Evolutionary conservation across 768 basidiomycete species (phyloP), one percentile per base, ranked within the genome.

Genomic region (Scleroderma bovista): DNA sequence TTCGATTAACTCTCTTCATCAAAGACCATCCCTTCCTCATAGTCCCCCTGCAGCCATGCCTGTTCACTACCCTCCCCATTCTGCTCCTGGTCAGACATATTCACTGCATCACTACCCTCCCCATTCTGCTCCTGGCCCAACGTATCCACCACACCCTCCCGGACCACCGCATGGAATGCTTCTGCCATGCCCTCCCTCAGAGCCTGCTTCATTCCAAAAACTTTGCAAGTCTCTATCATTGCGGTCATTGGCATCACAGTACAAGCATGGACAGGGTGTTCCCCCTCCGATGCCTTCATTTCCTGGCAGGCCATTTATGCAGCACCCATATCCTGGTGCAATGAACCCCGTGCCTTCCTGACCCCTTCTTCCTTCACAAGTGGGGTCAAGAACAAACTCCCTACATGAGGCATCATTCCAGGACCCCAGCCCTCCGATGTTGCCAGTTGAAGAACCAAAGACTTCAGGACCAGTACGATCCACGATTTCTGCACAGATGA

Each of bases 401-500:
- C 69, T 77, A 60, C 69, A 68, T 12, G 75, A 76, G 32, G 69
- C 74, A 16, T 79, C 80, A 0, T 78, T 80, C 53, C 75, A 77
- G 42, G 84, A 84, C 49, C 82, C 84, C 29, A 91, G 88, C 61
- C 94, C 95, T 33, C 93, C 94, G 0, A 74, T 80, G 36, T 93
- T 91, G 7, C 95, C 93, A 2, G 73, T 79, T 3, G 74, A 79
- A 52, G 79, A 85, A 57, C 70, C 71, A 2, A 70, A 70, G 24
- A 63, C 75, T 8, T 63, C 69, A 3, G 91, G 86, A 3, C 90
- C 93, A 2, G 78, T 86, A 31, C 83, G 81, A 29, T 86, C 90
- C 6, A 73, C 81, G 11, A 74, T 98, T 53, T 81, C 88, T 9
- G 91, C 89, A 12, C 84, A 91, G 62, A 95, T 93, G 90, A 93